Evolutionary conservation across 2,329 filamentous ascomycete species (phyloP), one percentile per base, ranked within the genome.

Genomic region (Neofusicoccum laricinum): DNA sequence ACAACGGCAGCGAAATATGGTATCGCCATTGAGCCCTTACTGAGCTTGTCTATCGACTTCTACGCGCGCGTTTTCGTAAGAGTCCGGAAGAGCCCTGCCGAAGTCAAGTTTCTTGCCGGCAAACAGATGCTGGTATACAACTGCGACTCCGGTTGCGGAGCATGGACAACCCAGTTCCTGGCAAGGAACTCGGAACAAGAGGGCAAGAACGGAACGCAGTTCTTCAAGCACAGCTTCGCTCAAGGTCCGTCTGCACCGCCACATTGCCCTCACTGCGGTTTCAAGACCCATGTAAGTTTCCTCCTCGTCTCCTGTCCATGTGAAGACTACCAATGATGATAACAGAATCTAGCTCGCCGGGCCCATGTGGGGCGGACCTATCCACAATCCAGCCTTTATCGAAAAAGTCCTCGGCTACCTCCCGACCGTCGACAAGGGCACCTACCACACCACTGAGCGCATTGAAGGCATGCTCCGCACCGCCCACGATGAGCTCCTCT

Each of bases 41-140:
- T 99, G 11, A 97, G 92, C 5, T 85, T 99, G 1, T 97, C 92
- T 2, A 97, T 98, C 67, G 95, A 99, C 77, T 99, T 96, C 76
- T 99, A 99, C 74, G 88, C 90, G 19, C 88, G 96, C 50, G 84
- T 97, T 2, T 99, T 98, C 73, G 89, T 99, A 50, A 87, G 90
- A 19, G 85, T 99, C 40, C 84, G 86, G 66, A 91, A 88, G 69
- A 92, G 91, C 3, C 91, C 93, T 0, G 89, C 89, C 3, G 89
- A 92, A 63, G 93, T 97, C 73, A 99, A 98, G 76, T 93, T 96
- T 67, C 83, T 93, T 19, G 91, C 92, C 2, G 90, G 92, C 40
- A 97, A 94, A 76, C 95, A 91, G 0, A 97, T 99, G 93, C 68
- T 96, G 7, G 88, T 96, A 0, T 97, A 97, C 78, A 93, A 88